Base-by-base conservation (phyloP, 257 asterid species). In the Thymus mandschuricus region DNA sequence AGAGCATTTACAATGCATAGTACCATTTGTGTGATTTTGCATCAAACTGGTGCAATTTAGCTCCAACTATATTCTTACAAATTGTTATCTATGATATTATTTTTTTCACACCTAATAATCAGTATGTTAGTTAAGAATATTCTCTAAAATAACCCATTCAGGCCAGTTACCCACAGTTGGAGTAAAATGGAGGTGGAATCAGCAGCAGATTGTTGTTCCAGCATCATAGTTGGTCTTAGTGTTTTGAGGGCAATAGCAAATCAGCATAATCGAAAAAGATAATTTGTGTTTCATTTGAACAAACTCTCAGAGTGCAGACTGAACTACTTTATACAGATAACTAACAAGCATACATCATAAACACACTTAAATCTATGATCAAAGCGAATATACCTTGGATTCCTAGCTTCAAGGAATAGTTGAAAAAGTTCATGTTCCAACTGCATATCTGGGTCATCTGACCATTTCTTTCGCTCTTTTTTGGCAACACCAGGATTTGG, bases 381-480 rank as follows among this genome's bases (percentile, higher is more conserved):
- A 69, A 45, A 35, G 40, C 40, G 4, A 62, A 58, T 79, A 54
- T 89, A 88, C 98, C 86, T 89, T 49, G 88, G 93, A 41, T 5
- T 78, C 72, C 86, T 81, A 21, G 90, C 52, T 69, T 75, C 81
- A 4, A 81, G 68, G 71, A 82, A 85, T 34, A 76, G 78, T 68
- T 70, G 79, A 60, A 82, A 81, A 75, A 89, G 91, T 68, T 82
- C 71, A 34, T 35, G 76, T 61, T 92, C 96, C 66, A 84, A 76
- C 77, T 92, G 85, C 73, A 81, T 51, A 13, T 72, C 46, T 38
- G 41, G 7, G 41, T 4, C 41, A 38, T 38, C 41, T 56, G 89
- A 82, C 72, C 79, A 78, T 13, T 81, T 82, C 34, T 27, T 73
- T 3, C 88, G 97, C 73, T 79, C 77, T 79, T 78, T 82, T 61